Base-by-base conservation (phyloP, 768 basidiomycete species). In the Pseudohyphozyma bogoriensis region DNA sequence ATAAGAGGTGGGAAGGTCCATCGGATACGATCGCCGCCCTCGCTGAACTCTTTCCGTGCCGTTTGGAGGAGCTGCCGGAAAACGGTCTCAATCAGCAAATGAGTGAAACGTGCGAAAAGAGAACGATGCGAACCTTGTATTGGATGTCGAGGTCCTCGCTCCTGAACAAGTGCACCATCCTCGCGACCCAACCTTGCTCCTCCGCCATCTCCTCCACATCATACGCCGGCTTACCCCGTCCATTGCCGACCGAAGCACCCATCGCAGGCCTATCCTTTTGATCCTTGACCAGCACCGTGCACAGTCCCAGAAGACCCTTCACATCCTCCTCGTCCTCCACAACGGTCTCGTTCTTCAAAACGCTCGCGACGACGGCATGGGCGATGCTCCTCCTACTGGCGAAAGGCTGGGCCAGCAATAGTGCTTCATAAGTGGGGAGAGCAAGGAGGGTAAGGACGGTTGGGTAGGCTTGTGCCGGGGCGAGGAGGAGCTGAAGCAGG, bases 101-200 rank as follows among this genome's bases (percentile, higher is more conserved):
- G n/a, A 31, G 33, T 44, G 20, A 26, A 16, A 13, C 28, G 7
- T 22, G 7, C 35, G 5, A 2, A 20, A 24, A 47, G 45, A 32
- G 50, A 56, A 24, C 37, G 24, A n/a, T 12, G 72, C 82, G 31
- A 61, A 88, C 92, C 80, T 91, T 85, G 66, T 90, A 93, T 70
- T 99, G 95, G 18, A 85, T 81, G 67, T 81, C 86, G 65, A 96
- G 73, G 31, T 87, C 86, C 53, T 95, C 89, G 0, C 88, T 81
- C 26, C 85, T 78, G 82, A 97, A 95, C 35, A 97, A 73, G 77
- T 99, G 95, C 3, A 97, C 87, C 89, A 97, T 96, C 64, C 93
- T 78, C 42, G 95, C 93, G 20, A 96, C 83, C 95, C 95, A 99
- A 0, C 95, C 95, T 70, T 99, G 95, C 73, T 99, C 95, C 73